Conservation (phyloP, 192 early-diverging fungal genomes). For the Entomortierella chlamydospora region DNA sequence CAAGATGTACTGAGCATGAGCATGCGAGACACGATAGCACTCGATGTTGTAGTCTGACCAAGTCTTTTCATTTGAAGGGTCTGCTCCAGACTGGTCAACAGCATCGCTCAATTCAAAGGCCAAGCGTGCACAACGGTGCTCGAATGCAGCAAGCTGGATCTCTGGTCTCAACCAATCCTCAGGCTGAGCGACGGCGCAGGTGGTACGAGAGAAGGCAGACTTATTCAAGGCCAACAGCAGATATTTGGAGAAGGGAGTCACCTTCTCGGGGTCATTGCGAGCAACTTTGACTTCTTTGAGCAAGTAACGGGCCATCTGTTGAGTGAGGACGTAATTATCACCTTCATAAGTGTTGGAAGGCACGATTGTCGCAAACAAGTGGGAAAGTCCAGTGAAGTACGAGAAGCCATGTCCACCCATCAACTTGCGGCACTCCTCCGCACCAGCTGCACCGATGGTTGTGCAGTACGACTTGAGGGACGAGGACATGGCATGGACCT, state of each 20-base stretch:
- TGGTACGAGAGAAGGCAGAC: conserved; percentile 12
- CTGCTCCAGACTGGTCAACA: conserved; percentile 28
- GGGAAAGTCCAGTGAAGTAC: conserved; percentile 74
- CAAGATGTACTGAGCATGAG: conserved; percentile 65
- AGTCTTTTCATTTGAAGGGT: conserved; percentile 29
- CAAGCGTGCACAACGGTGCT: conserved; percentile 62
- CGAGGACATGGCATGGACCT: conserved; percentile 86
- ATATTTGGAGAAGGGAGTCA: conserved; percentile 48
- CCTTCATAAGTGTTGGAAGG: conserved; percentile 86
- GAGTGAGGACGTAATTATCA: conserved; percentile 86
- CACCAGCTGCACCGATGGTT: conserved; percentile 69
- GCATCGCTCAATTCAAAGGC: conserved; percentile 57
- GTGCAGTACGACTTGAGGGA: conserved; percentile 82
- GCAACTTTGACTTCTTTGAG: conserved; percentile 58
- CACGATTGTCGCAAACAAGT: conserved; percentile 73
- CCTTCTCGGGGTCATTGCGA: conserved; percentile 22
- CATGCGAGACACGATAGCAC: conserved; percentile 60
- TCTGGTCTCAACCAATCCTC: conserved; percentile 59
- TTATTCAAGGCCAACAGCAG: conserved; percentile 20
- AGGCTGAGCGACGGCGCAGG: conserved; percentile 23
- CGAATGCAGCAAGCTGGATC: conserved; percentile 72
- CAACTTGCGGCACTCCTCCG: conserved; percentile 78
- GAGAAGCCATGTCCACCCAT: conserved; percentile 86
- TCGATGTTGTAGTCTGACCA: conserved; percentile 59
- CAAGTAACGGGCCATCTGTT: conserved; percentile 86